Conservation (phyloP, 192 early-diverging fungal species). For the Backusella tarrabulga region DNA sequence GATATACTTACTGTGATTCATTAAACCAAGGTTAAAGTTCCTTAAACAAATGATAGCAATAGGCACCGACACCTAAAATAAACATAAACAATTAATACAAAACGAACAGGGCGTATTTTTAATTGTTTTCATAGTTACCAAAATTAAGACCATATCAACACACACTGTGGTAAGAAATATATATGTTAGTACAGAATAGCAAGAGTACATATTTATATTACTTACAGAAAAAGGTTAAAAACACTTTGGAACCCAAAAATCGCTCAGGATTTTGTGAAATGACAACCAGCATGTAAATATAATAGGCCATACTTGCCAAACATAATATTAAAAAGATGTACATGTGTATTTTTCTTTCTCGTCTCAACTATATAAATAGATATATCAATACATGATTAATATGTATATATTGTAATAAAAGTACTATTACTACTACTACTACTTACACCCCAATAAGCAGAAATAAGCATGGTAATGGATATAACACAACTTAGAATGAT, state of each 20-base stretch:
- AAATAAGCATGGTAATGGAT: slow-evolving; percentile 45
- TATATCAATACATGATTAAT: slow-evolving; percentile 8
- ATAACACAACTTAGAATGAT: slow-evolving; percentile 46
- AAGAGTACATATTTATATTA: slow-evolving; percentile 30
- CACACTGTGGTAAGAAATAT: slow-evolving; percentile 34
- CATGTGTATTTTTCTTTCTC: slow-evolving; percentile 55
- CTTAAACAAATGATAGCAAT: slow-evolving; percentile 56
- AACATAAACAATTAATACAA: slow-evolving; percentile 10
- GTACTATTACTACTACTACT: background rate
- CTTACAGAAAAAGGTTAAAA: slow-evolving; percentile 59
- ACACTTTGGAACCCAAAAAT: slow-evolving; percentile 50
- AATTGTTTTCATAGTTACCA: slow-evolving; percentile 33
- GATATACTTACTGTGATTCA: slow-evolving; percentile 58
- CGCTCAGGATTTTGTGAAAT: slow-evolving; percentile 42
- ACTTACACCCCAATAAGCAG: slow-evolving; percentile 59
- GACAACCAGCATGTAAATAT: slow-evolving; percentile 62
- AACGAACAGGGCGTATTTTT: background rate
- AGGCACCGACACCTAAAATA: slow-evolving; percentile 44
- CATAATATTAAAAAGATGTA: slow-evolving; percentile 57
- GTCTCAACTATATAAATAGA: slow-evolving; percentile 40
- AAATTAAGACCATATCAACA: slow-evolving; percentile 45
- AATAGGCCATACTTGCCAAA: slow-evolving; percentile 64
- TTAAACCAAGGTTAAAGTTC: slow-evolving; percentile 74
- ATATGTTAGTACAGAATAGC: slow-evolving; percentile 6
- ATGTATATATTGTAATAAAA: background rate